These are phyloP conservation scores for Danielia reshetovae DNA, from an alignment of 805 yeast genomes.

Conservation along the genomic window DNA sequence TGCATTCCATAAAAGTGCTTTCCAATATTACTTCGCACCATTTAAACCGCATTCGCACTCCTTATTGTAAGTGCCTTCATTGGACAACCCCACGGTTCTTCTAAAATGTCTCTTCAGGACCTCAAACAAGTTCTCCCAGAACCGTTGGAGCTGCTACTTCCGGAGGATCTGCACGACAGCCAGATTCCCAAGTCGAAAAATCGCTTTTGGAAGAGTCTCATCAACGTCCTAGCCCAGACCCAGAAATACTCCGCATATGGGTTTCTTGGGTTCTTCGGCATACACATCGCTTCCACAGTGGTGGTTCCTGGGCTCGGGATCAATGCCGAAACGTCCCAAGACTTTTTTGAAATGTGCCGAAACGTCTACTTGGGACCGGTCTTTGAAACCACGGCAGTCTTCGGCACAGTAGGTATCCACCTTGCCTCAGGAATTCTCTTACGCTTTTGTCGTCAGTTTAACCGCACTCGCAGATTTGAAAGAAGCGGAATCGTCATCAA, in stretches of 20 bases:
- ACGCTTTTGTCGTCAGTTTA: slow-evolving; percentile 11
- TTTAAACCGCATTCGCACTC: neutral
- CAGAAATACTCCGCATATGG: slow-evolving; percentile 64
- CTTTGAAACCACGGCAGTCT: slow-evolving; percentile 47
- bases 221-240: slow-evolving; percentile 14
- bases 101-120: too few species aligned
- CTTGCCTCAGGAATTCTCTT: slow-evolving; percentile 47
- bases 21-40: neutral
- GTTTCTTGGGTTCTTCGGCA: slow-evolving; percentile 50
- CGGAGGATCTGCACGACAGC: neutral
- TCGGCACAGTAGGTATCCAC: slow-evolving; percentile 47
- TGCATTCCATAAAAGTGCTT: too few species aligned
- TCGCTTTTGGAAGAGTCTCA: slow-evolving; percentile 3
- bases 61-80: neutral
- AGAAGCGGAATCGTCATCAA: slow-evolving; percentile 26
- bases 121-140: slow-evolving; percentile 12
- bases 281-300: slow-evolving; percentile 55
- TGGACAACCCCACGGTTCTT: too few species aligned
- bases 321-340: slow-evolving; percentile 44
- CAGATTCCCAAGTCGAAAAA: neutral
- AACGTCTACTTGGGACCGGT: slow-evolving; percentile 53
- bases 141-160: slow-evolving; percentile 9
- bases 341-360: slow-evolving; percentile 56
- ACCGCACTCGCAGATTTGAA: slow-evolving; percentile 3
- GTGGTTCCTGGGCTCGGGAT: slow-evolving; percentile 46